Percentiles rank a stretch among this genome's conserved stretches.
These are phyloP conservation scores for Incumbomyces delicatus DNA, from an alignment of 2,329 filamentous ascomycete species.

Conservation along the genomic window DNA sequence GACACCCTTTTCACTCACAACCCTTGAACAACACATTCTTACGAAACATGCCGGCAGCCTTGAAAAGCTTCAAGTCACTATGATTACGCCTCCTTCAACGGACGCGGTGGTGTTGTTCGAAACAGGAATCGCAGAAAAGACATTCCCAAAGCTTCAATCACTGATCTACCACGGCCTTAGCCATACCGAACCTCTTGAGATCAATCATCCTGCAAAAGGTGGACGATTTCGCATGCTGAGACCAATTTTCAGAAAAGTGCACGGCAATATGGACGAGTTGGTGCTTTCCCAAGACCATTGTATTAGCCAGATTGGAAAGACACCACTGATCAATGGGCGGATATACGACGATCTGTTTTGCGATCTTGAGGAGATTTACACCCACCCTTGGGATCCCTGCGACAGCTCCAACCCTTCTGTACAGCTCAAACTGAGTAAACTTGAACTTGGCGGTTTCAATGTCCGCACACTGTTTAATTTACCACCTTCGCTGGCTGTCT, in stretches of 20 bases:
- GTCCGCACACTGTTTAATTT: not conserved
- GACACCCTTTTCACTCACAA: not conserved
- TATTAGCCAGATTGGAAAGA: conserved; percentile 3
- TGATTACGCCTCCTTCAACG: not conserved
- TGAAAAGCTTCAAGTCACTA: not conserved
- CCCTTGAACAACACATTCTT: not conserved
- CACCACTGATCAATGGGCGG: conserved; percentile 3
- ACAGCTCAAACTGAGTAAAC: not conserved
- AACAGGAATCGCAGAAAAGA: not conserved
- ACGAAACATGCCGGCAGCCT: not conserved
- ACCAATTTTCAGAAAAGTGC: not conserved
- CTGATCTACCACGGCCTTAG: conserved; percentile 1
- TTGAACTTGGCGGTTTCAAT: conserved; percentile 4
- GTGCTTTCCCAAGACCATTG: conserved; percentile 4
- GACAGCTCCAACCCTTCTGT: not conserved
- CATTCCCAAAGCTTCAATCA: not conserved
- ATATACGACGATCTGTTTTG: not conserved
- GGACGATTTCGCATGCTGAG: conserved; percentile 4
- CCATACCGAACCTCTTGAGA: conserved; percentile 1
- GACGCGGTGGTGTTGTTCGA: not conserved
- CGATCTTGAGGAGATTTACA: conserved; percentile 1
- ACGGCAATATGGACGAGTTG: not conserved
- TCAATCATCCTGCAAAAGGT: conserved; percentile 1
- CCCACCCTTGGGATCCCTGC: not conserved
- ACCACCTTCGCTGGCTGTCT: not conserved